phyloP scores from a whole-genome alignment of 2,329 filamentous ascomycete genomes.

The Knoxdaviesia capensis region DNA sequence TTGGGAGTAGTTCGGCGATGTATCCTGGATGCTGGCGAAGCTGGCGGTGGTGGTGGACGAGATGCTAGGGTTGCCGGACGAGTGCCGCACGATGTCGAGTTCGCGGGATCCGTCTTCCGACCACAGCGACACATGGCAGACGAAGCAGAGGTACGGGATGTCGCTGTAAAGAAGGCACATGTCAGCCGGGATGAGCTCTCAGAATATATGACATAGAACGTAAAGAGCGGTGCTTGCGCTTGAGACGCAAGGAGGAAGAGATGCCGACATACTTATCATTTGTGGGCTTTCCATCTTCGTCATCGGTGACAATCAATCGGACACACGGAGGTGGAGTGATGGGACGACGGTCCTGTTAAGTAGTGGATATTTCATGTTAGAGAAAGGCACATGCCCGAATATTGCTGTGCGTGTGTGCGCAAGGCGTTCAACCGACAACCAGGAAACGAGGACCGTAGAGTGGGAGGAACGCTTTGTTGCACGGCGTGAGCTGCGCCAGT shows the following conservation, averaged over 20 bases:
- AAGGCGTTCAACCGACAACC: no score
- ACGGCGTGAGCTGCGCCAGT: no score
- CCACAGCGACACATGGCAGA: constrained; percentile 48
- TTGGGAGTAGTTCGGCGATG: constrained; percentile 13
- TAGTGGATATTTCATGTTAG: constrained; percentile 4
- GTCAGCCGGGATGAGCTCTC: no score
- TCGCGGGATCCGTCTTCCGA: constrained; percentile 44
- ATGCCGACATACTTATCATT: constrained; percentile 3
- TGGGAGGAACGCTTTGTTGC: not conserved
- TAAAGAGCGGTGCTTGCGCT: not conserved
- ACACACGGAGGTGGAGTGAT: constrained; percentile 94
- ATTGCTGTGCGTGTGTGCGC: not conserved
- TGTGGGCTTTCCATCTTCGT: constrained; percentile 38
- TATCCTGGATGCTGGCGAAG: constrained; percentile 9
- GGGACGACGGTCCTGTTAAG: constrained; percentile 61
- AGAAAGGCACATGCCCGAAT: not conserved
- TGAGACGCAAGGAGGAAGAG: not conserved
- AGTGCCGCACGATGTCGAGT: constrained; percentile 45
- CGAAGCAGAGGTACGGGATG: constrained; percentile 28
- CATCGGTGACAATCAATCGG: constrained; percentile 59
- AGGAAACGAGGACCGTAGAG: not conserved
- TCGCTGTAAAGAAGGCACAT: constrained; percentile 24
- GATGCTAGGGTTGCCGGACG: constrained; percentile 53
- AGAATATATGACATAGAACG: no score
- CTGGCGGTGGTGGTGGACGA: constrained; percentile 49